These are phyloP conservation scores for Achaetomiella virescens DNA, from an alignment of 495 filamentous ascomycete genomes.

Conservation along the genomic window DNA sequence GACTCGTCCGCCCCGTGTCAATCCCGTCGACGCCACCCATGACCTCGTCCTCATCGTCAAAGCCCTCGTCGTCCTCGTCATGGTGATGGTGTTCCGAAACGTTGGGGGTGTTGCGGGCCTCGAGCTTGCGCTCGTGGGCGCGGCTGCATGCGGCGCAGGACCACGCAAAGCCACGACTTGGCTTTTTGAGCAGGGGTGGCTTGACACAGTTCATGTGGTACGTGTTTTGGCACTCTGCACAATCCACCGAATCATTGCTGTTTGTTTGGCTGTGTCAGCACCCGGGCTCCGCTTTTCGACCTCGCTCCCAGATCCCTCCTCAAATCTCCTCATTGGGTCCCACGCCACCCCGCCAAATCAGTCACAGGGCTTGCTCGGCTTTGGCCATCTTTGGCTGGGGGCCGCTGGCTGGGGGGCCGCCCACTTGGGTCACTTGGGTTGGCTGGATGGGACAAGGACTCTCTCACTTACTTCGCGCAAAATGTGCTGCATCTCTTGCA, in stretches of 20 bases:
- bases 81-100: slow-evolving; percentile 33
- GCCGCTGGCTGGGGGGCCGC: neutral
- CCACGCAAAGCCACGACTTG: slow-evolving; percentile 96
- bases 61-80: slow-evolving; percentile 33
- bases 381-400: neutral
- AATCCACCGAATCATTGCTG: slow-evolving; percentile 92
- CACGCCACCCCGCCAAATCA: slow-evolving; percentile 15
- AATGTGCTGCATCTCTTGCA: slow-evolving; percentile 88
- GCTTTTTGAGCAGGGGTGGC: slow-evolving; percentile 89
- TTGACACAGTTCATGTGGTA: slow-evolving; percentile 99
- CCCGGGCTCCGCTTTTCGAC: slow-evolving; percentile 7
- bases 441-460: slow-evolving; percentile 16
- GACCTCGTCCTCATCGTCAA: slow-evolving; percentile 75
- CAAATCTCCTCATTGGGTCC: slow-evolving; percentile 8
- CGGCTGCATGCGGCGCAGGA: slow-evolving; percentile 93
- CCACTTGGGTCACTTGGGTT: neutral
- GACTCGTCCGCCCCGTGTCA: slow-evolving; percentile 53
- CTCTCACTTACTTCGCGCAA: slow-evolving; percentile 67
- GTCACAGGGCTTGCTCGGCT: slow-evolving; percentile 10
- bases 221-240: slow-evolving; percentile 86
- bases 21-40: slow-evolving; percentile 70
- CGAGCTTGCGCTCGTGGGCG: slow-evolving; percentile 84
- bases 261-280: slow-evolving; percentile 26
- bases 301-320: neutral
- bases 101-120: slow-evolving; percentile 79